These are phyloP conservation scores for barley (Hordeum vulgare) DNA, from an alignment of 176 grass and related monocot species.

Conservation along the genomic window DNA sequence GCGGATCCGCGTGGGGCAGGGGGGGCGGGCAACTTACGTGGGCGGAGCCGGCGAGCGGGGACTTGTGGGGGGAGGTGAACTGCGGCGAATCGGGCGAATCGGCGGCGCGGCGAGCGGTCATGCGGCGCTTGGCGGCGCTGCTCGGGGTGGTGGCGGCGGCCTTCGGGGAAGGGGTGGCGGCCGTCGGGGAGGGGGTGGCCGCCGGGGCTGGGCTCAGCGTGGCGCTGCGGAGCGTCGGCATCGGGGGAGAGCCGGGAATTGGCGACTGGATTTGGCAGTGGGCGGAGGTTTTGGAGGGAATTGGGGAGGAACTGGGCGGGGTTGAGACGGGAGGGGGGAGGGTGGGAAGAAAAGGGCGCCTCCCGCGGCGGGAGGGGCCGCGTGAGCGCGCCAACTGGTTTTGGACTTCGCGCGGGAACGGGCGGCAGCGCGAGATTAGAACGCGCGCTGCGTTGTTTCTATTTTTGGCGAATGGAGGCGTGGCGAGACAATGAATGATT, in stretches of 20 bases:
- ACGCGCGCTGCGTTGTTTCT: background rate
- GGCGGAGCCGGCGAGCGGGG: slow-evolving; percentile 14
- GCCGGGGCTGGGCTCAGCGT: slow-evolving; percentile 17
- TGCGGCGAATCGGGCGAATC: background rate
- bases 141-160: slow-evolving; percentile 30
- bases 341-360: slow-evolving; percentile 31
- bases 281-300: background rate
- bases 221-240: slow-evolving; percentile 71
- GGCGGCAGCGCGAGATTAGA: background rate
- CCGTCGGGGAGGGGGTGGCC: slow-evolving; percentile 6
- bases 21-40: slow-evolving; percentile 21
- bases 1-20: background rate
- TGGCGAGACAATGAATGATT: too few species aligned
- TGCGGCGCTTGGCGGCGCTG: background rate
- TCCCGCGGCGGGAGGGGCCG: background rate
- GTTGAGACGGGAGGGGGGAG: background rate
- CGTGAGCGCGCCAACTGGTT: slow-evolving; percentile 36
- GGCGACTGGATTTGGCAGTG: background rate
- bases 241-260: background rate
- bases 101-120: background rate
- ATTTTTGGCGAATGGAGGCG: background rate
- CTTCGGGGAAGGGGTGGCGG: background rate
- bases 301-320: background rate
- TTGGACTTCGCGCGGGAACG: slow-evolving; percentile 47
- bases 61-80: slow-evolving; percentile 4